phyloP scores from a whole-genome alignment of 1,284 basidiomycete species.

The Cutaneotrichosporon sp. region DNA sequence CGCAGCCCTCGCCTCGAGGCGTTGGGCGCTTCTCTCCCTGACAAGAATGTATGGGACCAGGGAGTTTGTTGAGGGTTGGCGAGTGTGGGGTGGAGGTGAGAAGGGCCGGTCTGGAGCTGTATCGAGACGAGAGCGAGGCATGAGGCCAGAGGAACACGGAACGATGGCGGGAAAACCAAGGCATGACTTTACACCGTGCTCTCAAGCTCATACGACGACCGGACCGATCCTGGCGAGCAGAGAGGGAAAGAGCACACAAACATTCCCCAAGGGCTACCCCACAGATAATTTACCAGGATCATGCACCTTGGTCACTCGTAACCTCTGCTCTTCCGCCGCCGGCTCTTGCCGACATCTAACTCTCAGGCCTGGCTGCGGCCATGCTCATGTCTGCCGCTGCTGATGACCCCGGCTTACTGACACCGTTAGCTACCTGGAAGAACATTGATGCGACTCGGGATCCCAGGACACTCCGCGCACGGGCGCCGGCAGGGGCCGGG shows the following conservation, averaged over 20 bases:
- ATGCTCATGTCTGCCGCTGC: background rate
- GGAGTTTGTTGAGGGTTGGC: too few species aligned
- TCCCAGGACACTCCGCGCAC: background rate
- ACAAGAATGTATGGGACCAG: too few species aligned
- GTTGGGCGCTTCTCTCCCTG: too few species aligned
- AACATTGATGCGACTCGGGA: background rate
- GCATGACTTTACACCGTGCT: background rate
- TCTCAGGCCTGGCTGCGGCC: background rate
- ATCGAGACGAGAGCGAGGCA: background rate
- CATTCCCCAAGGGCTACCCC: background rate
- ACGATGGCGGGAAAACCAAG: background rate
- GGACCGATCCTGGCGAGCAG: background rate
- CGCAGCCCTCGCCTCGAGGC: too few species aligned
- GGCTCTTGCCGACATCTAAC: background rate
- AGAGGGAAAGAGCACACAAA: too few species aligned
- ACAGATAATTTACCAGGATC: background rate
- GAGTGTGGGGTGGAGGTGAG: background rate
- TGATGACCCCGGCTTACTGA: background rate
- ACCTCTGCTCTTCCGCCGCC: too few species aligned
- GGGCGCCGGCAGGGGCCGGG: background rate
- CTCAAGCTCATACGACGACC: background rate
- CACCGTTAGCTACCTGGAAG: background rate
- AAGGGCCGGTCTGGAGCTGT: background rate
- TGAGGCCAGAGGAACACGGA: background rate
- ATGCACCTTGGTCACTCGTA: background rate